phyloP scores from a whole-genome alignment of 495 filamentous ascomycete species.

The Penicillium manginii region DNA sequence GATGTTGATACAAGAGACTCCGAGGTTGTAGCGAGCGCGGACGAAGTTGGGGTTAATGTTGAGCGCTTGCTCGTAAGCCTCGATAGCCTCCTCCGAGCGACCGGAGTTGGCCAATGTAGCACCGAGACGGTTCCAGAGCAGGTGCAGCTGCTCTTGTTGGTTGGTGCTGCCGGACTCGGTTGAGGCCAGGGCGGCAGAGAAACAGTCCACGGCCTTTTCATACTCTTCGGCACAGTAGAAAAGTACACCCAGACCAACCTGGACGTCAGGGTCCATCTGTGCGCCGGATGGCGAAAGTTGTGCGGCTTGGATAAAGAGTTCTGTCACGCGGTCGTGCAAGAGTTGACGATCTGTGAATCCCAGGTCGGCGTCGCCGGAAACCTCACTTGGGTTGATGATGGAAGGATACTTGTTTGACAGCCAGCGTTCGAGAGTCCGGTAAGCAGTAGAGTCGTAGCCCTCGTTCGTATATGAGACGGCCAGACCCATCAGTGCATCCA shows the following conservation, averaged over 20 bases:
- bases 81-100: slow-evolving; percentile 91
- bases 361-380: slow-evolving; percentile 72
- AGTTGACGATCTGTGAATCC: slow-evolving; percentile 91
- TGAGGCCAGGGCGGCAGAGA: slow-evolving; percentile 82
- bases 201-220: slow-evolving; percentile 98
- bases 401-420: slow-evolving; percentile 88
- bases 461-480: slow-evolving; percentile 99
- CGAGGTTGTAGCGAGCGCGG: slow-evolving; percentile 93
- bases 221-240: slow-evolving; percentile 98
- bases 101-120: slow-evolving; percentile 95
- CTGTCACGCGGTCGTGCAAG: slow-evolving; percentile 87
- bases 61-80: slow-evolving; percentile 91
- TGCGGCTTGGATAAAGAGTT: slow-evolving; percentile 88
- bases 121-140: slow-evolving; percentile 97
- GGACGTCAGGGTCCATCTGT: slow-evolving; percentile 96
- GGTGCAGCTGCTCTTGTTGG: slow-evolving; percentile 75
- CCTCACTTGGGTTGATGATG: slow-evolving; percentile 67
- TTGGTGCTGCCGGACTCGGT: slow-evolving; percentile 79
- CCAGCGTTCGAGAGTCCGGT: slow-evolving; percentile 96
- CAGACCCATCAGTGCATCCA: slow-evolving; percentile 89
- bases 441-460: slow-evolving; percentile 95
- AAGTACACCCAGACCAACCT: slow-evolving; percentile 94
- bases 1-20: slow-evolving; percentile 96
- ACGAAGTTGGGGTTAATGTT: slow-evolving; percentile 93
- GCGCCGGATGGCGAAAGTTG: slow-evolving; percentile 85